Percentiles rank a stretch among this genome's conserved stretches.
Evolutionary conservation across 352 stramenopile species (phyloP).

Genomic region (Bremia lactucae): DNA sequence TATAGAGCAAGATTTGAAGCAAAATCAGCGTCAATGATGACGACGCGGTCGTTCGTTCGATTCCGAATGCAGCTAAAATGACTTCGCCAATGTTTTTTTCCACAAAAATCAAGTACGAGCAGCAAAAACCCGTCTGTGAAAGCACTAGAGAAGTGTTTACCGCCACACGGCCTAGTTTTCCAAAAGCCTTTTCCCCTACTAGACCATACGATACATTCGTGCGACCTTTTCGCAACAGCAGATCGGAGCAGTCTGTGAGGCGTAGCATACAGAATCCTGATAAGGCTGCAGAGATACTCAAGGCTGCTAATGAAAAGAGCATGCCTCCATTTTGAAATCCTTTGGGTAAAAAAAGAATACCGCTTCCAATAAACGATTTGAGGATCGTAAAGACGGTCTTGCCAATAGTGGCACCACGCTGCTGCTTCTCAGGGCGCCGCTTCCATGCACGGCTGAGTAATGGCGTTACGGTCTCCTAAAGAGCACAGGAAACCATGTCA

Average conservation of each 20-base stretch:
- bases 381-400: constrained; percentile 63
- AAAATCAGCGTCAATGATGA: constrained; percentile 46
- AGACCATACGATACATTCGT: constrained; percentile 46
- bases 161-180: constrained; percentile 30
- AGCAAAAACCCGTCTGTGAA: constrained; percentile 61
- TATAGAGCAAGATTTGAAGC: constrained; percentile 59
- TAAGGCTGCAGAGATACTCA: constrained; percentile 32
- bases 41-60: constrained; percentile 29
- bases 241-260: constrained; percentile 39
- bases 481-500: constrained; percentile 4
- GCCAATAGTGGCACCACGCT: constrained; percentile 25
- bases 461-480: constrained; percentile 29
- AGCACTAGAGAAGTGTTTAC: constrained; percentile 65
- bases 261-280: constrained; percentile 59
- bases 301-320: constrained; percentile 45
- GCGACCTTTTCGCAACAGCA: constrained; percentile 16
- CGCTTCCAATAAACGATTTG: constrained; percentile 63
- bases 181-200: constrained; percentile 46
- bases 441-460: constrained; percentile 26
- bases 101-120: constrained; percentile 68
- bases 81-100: constrained; percentile 59
- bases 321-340: constrained; percentile 59
- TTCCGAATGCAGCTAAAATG: constrained; percentile 37
- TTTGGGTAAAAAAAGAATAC: constrained; percentile 57
- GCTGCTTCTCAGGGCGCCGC: constrained; percentile 11